Percentiles rank a stretch among this genome's conserved stretches.
Conservation (phyloP, 306 rosid genomes). For the Hippophae gyantsensis region DNA sequence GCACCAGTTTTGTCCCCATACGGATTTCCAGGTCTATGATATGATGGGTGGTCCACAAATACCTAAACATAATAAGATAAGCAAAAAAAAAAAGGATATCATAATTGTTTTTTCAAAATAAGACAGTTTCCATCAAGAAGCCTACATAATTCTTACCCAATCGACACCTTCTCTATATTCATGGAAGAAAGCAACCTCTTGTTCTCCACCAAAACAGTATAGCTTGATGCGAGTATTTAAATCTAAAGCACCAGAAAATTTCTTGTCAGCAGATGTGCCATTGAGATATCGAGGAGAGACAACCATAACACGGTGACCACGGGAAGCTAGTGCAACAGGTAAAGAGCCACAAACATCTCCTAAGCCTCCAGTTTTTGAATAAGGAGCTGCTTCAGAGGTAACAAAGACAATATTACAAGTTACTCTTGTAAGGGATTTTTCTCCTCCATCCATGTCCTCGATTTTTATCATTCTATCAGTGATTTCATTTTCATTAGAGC, state of each 20-base stretch:
- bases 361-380: conserved; percentile 84
- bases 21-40: conserved; percentile 75
- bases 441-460: conserved; percentile 24
- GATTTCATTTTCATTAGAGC: conserved; percentile 9
- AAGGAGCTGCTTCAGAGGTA: conserved; percentile 77
- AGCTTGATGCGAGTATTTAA: conserved; percentile 21
- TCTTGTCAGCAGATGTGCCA: conserved; percentile 45
- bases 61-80: conserved; percentile 31
- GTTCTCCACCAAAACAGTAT: conserved; percentile 52
- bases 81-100: conserved; percentile 8
- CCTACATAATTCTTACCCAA: conserved; percentile 45
- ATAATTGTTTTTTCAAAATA: background rate
- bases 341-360: conserved; percentile 95
- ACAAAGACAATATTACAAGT: conserved; percentile 48
- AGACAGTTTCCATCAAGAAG: background rate
- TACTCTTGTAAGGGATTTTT: conserved; percentile 22
- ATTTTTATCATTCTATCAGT: conserved; percentile 8
- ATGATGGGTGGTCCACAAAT: conserved; percentile 76
- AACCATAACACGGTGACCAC: conserved; percentile 91
- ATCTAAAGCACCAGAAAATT: conserved; percentile 38
- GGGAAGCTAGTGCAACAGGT: conserved; percentile 64
- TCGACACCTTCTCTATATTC: conserved; percentile 71
- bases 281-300: conserved; percentile 63
- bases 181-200: conserved; percentile 72
- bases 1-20: conserved; percentile 68